These are phyloP conservation scores for Amoeboaphelidium protococcarum DNA, from an alignment of 371 early-diverging fungal species.

Conservation along the genomic window DNA sequence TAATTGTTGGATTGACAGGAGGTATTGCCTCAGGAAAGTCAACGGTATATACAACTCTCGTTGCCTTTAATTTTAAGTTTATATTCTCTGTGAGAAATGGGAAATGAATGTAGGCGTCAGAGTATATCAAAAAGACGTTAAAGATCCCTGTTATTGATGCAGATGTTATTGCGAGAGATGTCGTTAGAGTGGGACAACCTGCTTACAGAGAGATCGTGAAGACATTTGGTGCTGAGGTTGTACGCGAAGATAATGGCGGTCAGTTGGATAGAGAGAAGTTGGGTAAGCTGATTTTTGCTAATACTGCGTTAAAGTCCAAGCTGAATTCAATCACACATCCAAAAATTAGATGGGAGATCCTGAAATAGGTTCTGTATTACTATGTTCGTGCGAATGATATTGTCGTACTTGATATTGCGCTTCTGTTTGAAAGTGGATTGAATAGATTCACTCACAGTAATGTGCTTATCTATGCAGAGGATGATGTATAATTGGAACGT, in stretches of 20 bases:
- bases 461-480: slow-evolving; percentile 55
- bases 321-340: slow-evolving; percentile 72
- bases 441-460: slow-evolving; percentile 34
- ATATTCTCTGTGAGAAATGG: background rate
- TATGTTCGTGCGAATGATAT: slow-evolving; percentile 36
- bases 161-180: slow-evolving; percentile 60
- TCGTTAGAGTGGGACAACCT: slow-evolving; percentile 45
- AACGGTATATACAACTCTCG: background rate
- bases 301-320: slow-evolving; percentile 31
- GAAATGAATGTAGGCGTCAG: background rate
- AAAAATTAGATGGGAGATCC: slow-evolving; percentile 42
- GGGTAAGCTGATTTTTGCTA: slow-evolving; percentile 46
- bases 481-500: background rate
- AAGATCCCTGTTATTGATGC: slow-evolving; percentile 85
- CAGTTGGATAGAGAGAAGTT: slow-evolving; percentile 40
- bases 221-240: slow-evolving; percentile 41
- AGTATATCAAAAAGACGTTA: too few species aligned
- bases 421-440: slow-evolving; percentile 58
- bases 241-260: slow-evolving; percentile 21
- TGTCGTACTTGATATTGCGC: slow-evolving; percentile 70
- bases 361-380: slow-evolving; percentile 28
- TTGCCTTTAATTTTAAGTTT: background rate
- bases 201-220: slow-evolving; percentile 37
- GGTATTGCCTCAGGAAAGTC: slow-evolving; percentile 62
- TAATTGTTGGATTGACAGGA: slow-evolving; percentile 74